These are phyloP conservation scores for Sedum album DNA, from an alignment of 164 flowering plant genomes.

Conservation along the genomic window DNA sequence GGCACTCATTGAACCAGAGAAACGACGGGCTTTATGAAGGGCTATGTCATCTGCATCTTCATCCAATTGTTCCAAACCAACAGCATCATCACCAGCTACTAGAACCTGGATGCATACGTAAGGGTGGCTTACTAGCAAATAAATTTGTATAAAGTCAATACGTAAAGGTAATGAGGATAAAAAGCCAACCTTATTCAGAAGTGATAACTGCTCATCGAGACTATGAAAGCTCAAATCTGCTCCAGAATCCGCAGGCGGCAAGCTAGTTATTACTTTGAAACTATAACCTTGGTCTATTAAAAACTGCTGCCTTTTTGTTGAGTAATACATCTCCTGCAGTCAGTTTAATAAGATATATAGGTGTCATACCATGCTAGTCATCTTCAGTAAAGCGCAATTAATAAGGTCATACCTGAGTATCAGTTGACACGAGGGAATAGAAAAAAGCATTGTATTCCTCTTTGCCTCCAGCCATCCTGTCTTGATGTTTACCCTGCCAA, in stretches of 20 bases:
- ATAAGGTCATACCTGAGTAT: constrained; percentile 80
- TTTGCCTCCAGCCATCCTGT: constrained; percentile 95
- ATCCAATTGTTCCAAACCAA: constrained; percentile 82
- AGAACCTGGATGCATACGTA: constrained; percentile 52
- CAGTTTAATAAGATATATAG: not conserved
- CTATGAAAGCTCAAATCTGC: constrained; percentile 54
- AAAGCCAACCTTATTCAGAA: constrained; percentile 59
- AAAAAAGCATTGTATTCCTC: constrained; percentile 98
- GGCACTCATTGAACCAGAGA: constrained; percentile 68
- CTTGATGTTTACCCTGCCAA: constrained; percentile 76
- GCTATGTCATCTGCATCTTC: constrained; percentile 85
- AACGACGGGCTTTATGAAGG: constrained; percentile 66
- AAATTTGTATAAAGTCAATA: not conserved
- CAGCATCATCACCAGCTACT: constrained; percentile 74
- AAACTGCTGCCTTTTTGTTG: constrained; percentile 71
- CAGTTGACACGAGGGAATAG: constrained; percentile 95
- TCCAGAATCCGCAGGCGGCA: constrained; percentile 86
- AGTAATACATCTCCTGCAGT: constrained; percentile 16
- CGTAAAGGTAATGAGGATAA: not conserved
- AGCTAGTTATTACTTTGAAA: constrained; percentile 89
- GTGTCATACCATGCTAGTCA: not conserved
- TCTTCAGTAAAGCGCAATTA: not conserved
- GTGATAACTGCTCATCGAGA: constrained; percentile 70
- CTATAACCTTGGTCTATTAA: constrained; percentile 98
- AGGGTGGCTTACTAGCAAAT: not conserved